Base-by-base conservation (phyloP, 176 grass and related monocot genomes). In the Eleusine indica region DNA sequence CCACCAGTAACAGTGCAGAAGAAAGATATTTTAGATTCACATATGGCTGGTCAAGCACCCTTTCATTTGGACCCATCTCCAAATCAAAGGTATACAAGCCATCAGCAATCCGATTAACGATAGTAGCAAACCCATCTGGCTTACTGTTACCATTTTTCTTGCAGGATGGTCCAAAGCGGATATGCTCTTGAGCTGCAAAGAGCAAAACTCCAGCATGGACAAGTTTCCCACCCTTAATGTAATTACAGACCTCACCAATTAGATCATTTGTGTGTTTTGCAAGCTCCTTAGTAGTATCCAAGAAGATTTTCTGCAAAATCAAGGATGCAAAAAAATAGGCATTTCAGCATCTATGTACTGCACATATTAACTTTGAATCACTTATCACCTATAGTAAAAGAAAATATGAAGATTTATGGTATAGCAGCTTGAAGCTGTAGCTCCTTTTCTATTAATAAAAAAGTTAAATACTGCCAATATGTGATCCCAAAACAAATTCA, bases 281-380 rank as follows among this genome's bases (percentile, higher is more conserved):
- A 54, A 80, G 78, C 78, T 54, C 14, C 38, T 47, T 80, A 69
- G 12, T 69, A 7, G 65, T 54, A 15, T 80, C 78, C 65, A 80
- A 79, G 77, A 79, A 79, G 17, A 51, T 79, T 12, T 67, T 79
- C 77, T 79, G 43, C 17, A 79, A 67, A 69, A 22, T 21, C 12
- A 19, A 25, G 25, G 49, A 56, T 9, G 4, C 40, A 42, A 42
- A 42, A 42, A 42, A 42, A 25, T 25, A 25, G 25, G 25, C 6
- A 42, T 6, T 42, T 42, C 40, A 42, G 40, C 40, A 42, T 42
- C 40, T 42, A 42, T 42, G 40, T 42, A 42, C 40, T 42, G 6
- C 4, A 42, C 40, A 42, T 42, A 42, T 42, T 42, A 42, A 42
- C 6, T 3, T 42, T 42, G 40, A 42, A 42, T 42, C 6, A 6